Conservation (phyloP, 2,329 filamentous ascomycete genomes). For the Fusarium austroafricanum region DNA sequence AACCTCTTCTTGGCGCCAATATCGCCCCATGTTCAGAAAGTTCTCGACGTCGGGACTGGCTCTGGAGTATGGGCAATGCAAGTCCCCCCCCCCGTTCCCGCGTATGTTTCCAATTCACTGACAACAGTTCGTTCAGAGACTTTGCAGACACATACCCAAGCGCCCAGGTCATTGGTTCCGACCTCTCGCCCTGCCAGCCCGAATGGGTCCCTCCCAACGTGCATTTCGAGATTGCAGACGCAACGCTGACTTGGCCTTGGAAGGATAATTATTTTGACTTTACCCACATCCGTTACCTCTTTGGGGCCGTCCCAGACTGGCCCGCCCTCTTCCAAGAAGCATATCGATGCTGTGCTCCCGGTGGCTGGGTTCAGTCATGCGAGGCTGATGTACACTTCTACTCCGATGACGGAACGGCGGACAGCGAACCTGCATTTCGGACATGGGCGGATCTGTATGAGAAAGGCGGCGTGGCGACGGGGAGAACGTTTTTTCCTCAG, state of each 20-base stretch:
- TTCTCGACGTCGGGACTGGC: slow-evolving; percentile 43
- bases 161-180: slow-evolving; percentile 37
- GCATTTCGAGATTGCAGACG: slow-evolving; percentile 38
- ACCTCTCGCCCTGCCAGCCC: slow-evolving; percentile 39
- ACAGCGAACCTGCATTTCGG: slow-evolving; percentile 25
- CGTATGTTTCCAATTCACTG: neutral
- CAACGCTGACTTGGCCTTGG: slow-evolving; percentile 38
- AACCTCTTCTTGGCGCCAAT: slow-evolving; percentile 41
- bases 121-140: slow-evolving; percentile 16
- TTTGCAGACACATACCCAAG: slow-evolving; percentile 35
- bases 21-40: slow-evolving; percentile 30
- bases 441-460: slow-evolving; percentile 27
- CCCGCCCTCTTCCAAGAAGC: slow-evolving; percentile 31
- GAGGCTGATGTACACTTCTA: slow-evolving; percentile 37
- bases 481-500: slow-evolving; percentile 31
- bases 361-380: slow-evolving; percentile 38
- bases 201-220: slow-evolving; percentile 42
- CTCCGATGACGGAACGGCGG: slow-evolving; percentile 35
- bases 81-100: neutral
- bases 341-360: slow-evolving; percentile 33
- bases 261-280: slow-evolving; percentile 39
- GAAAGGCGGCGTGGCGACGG: slow-evolving; percentile 7
- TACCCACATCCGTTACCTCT: slow-evolving; percentile 39
- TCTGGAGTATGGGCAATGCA: slow-evolving; percentile 40
- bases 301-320: slow-evolving; percentile 38